Evolutionary conservation across 805 yeast species (phyloP).

Genomic region (Hanseniaspora thailandica): DNA sequence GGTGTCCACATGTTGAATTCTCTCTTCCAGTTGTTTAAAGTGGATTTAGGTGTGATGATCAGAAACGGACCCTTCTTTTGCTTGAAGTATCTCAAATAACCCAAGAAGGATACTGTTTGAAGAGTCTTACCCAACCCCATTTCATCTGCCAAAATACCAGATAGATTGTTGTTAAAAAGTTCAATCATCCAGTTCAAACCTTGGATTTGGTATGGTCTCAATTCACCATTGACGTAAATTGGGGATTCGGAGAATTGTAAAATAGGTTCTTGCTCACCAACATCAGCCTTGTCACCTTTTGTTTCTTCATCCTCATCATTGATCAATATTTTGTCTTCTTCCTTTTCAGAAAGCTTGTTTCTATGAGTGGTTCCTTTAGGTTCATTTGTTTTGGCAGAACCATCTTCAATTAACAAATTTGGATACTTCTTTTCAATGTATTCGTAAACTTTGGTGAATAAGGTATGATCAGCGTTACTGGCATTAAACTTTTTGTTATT

Average conservation of each 20-base stretch:
- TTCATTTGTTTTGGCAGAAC: slow-evolving; percentile 22
- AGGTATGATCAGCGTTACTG: not conserved
- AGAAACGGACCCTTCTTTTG: slow-evolving; percentile 59
- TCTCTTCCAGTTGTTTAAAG: slow-evolving; percentile 69
- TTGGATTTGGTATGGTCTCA: slow-evolving; percentile 67
- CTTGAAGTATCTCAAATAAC: slow-evolving; percentile 54
- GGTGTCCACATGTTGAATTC: slow-evolving; percentile 75
- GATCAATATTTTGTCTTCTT: slow-evolving; percentile 66
- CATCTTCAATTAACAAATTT: slow-evolving; percentile 21
- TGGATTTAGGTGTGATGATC: slow-evolving; percentile 68
- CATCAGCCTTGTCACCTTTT: slow-evolving; percentile 17
- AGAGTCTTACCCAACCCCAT: slow-evolving; percentile 79
- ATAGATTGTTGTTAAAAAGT: slow-evolving; percentile 51
- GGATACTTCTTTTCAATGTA: slow-evolving; percentile 8
- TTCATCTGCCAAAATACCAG: slow-evolving; percentile 75
- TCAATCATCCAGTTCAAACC: slow-evolving; percentile 72
- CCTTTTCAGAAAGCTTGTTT: slow-evolving; percentile 51
- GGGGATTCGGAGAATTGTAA: slow-evolving; percentile 68
- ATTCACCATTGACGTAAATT: slow-evolving; percentile 47
- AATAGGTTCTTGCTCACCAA: slow-evolving; percentile 18
- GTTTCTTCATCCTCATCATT: slow-evolving; percentile 39
- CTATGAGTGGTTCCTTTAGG: slow-evolving; percentile 17
- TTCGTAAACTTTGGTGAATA: slow-evolving; percentile 33
- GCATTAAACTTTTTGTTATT: slow-evolving; percentile 30
- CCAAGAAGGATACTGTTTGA: slow-evolving; percentile 66